phyloP scores from a whole-genome alignment of 208 protist genomes.

The Trypanosoma cruzi region DNA sequence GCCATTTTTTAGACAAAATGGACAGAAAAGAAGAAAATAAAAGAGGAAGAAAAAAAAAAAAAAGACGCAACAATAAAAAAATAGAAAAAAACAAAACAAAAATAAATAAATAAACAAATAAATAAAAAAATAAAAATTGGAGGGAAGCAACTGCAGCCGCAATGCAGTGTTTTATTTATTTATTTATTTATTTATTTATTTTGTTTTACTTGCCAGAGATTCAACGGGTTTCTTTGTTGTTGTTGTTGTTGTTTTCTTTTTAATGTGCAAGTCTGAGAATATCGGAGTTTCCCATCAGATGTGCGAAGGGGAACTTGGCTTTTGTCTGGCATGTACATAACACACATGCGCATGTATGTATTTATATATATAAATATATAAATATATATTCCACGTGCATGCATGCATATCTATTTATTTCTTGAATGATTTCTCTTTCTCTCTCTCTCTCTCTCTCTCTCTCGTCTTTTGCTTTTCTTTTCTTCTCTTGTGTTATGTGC shows the following conservation, averaged over 20 bases:
- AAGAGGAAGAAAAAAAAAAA: background rate
- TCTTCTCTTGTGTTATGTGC: background rate
- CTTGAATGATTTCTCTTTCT: background rate
- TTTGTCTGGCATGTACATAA: no score
- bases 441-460: background rate
- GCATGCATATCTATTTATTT: background rate
- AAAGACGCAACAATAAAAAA: background rate
- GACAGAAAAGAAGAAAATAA: background rate
- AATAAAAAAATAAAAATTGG: background rate
- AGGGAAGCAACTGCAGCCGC: no score
- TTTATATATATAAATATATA: background rate
- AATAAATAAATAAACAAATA: no score
- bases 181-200: no score
- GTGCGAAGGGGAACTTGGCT: no score
- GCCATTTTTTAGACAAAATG: no score
- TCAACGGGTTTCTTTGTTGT: background rate
- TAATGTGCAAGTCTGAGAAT: no score
- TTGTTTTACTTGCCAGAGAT: background rate
- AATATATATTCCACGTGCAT: no score
- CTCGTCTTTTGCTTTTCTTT: slow-evolving; percentile 4
- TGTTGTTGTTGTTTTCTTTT: no score
- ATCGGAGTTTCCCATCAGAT: no score
- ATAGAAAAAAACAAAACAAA: no score
- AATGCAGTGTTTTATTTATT: no score
- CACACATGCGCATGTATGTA: background rate